Evolutionary conservation across 2,329 filamentous ascomycete species (phyloP).

Genomic region (Fusarium dimerum): DNA sequence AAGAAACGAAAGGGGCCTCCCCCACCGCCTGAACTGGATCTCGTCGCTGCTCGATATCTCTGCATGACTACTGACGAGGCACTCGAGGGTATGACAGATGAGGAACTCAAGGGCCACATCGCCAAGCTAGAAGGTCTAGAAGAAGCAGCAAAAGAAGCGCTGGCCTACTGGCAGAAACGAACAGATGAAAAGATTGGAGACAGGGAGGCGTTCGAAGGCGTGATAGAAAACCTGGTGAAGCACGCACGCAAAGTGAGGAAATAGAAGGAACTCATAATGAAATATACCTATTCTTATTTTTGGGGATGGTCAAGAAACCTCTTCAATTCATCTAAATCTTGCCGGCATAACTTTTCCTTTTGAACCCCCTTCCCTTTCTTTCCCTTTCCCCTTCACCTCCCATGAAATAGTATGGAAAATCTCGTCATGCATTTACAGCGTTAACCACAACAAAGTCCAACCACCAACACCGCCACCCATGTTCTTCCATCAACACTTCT

Average conservation of each 20-base stretch:
- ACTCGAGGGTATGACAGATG: slow-evolving; percentile 73
- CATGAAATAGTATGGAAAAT: slow-evolving; percentile 19
- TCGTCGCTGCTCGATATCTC: slow-evolving; percentile 74
- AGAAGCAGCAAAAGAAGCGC: slow-evolving; percentile 69
- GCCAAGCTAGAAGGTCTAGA: slow-evolving; percentile 68
- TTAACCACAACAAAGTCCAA: slow-evolving; percentile 18
- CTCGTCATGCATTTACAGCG: slow-evolving; percentile 29
- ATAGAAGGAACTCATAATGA: slow-evolving; percentile 41
- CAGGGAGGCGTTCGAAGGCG: slow-evolving; percentile 90
- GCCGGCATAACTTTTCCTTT: slow-evolving; percentile 19
- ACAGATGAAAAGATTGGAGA: slow-evolving; percentile 87
- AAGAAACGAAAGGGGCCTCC: slow-evolving; percentile 59
- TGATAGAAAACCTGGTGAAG: slow-evolving; percentile 95
- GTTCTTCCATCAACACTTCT: slow-evolving; percentile 6
- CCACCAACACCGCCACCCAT: slow-evolving; percentile 13
- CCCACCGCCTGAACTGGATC: slow-evolving; percentile 73
- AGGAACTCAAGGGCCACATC: slow-evolving; percentile 74
- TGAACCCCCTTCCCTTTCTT: no score
- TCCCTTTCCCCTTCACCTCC: slow-evolving; percentile 11
- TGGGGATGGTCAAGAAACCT: slow-evolving; percentile 17
- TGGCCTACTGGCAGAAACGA: slow-evolving; percentile 86
- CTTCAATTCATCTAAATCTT: slow-evolving; percentile 21
- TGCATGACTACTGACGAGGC: slow-evolving; percentile 86
- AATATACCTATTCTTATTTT: slow-evolving; percentile 6
- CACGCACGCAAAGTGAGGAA: slow-evolving; percentile 85